A percentile compares a stretch with the other conserved stretches of the same genome.
Conservation (phyloP, 2,329 filamentous ascomycete genomes). For the Aurifilum marmelostoma region DNA sequence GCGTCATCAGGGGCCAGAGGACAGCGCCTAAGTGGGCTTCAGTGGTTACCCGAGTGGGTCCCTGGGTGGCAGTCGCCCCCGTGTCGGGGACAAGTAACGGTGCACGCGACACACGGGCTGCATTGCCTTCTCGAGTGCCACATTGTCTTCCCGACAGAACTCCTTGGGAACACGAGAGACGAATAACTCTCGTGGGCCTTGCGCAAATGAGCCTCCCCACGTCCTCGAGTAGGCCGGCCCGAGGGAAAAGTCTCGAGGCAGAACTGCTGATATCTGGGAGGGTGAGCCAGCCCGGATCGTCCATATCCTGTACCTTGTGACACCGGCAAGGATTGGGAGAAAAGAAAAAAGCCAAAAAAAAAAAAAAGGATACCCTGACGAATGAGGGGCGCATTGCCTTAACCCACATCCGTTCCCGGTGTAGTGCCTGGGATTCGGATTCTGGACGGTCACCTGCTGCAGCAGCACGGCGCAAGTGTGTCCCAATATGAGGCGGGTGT, state of each 20-base stretch:
- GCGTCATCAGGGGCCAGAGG: constrained; percentile 18
- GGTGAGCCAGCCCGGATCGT: constrained; percentile 27
- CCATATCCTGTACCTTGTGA: constrained; percentile 3
- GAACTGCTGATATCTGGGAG: not conserved
- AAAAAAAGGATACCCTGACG: too few relatives aligned
- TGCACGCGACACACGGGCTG: constrained; percentile 4
- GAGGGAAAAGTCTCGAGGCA: constrained; percentile 1
- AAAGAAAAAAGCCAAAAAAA: not conserved
- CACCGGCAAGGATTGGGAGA: constrained; percentile 11
- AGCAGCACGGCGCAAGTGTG: constrained; percentile 1
- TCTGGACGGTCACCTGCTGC: constrained; percentile 1
- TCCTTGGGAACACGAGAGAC: not conserved
- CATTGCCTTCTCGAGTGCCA: not conserved
- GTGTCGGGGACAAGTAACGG: not conserved
- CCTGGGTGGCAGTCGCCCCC: constrained; percentile 29
- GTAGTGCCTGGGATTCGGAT: not conserved
- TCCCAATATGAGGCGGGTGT: not conserved
- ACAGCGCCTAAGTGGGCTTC: constrained; percentile 18
- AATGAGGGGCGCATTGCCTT: not conserved
- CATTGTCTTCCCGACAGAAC: not conserved
- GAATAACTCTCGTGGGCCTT: constrained; percentile 6
- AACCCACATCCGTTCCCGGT: not conserved
- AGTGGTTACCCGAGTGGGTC: constrained; percentile 6
- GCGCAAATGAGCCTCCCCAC: constrained; percentile 3
- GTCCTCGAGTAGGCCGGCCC: not conserved